phyloP scores from a whole-genome alignment of 2,329 filamentous ascomycete genomes.

The Xenoacremonium recifei region DNA sequence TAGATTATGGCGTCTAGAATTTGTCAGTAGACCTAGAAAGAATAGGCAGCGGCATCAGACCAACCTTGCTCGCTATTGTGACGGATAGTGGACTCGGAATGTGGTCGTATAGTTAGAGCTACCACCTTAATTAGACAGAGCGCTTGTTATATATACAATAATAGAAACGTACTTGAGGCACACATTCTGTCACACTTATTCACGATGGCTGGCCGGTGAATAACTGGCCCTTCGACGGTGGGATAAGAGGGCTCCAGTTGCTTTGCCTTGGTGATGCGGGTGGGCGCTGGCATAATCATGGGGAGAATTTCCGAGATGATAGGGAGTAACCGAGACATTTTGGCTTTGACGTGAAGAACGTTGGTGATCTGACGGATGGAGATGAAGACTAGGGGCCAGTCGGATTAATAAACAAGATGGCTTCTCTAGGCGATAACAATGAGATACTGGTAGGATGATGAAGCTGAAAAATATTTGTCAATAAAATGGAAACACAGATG shows the following conservation, averaged over 20 bases:
- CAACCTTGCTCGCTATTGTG: constrained; percentile 69
- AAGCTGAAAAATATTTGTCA: too few relatives aligned
- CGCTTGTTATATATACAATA: neutral
- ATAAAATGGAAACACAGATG: too few relatives aligned
- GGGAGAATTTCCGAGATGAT: constrained; percentile 57
- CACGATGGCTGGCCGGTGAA: constrained; percentile 55
- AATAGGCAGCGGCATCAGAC: constrained; percentile 12
- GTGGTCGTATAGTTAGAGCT: constrained; percentile 64
- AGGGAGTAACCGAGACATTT: constrained; percentile 54
- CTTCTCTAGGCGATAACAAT: too few relatives aligned
- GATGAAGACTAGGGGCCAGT: neutral
- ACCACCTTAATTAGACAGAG: constrained; percentile 5
- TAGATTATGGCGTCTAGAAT: constrained; percentile 63
- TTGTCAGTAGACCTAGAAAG: neutral
- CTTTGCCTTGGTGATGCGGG: constrained; percentile 53
- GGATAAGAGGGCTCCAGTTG: constrained; percentile 41
- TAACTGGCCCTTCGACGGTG: constrained; percentile 30
- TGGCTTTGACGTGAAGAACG: constrained; percentile 1
- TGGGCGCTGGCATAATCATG: constrained; percentile 57
- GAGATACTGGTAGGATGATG: too few relatives aligned
- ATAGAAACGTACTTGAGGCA: constrained; percentile 53
- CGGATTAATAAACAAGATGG: too few relatives aligned
- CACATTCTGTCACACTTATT: constrained; percentile 65
- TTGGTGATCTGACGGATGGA: neutral
- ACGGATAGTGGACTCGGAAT: constrained; percentile 60